Evolutionary conservation across 441 rosid species (phyloP), one percentile per base, ranked within the genome.

Genomic region (Bocquillonia castaneifolia): DNA sequence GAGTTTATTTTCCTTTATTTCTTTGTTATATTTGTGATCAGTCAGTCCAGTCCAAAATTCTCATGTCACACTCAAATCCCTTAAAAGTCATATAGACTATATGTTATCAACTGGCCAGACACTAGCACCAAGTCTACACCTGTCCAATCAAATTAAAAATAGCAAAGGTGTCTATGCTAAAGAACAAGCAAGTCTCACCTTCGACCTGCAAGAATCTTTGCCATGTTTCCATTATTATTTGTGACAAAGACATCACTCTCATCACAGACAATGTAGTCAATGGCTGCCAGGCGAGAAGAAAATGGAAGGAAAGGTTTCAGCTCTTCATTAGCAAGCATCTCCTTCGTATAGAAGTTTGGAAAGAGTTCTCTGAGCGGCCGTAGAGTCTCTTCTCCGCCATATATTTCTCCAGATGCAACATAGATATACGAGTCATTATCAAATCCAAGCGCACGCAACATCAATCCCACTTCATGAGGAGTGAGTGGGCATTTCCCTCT

Each of bases 321-420:
- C 78, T 88, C 97, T 59, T 85, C 89, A 63, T 74, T 72, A 32
- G 86, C 97, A 73, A 94, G 97, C 87, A 84, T 90, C 80, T 94
- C 99, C 76, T 92, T 92, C 20, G 99, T 92, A 73, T 88, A 90
- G 67, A 88, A 94, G 82, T 90, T 90, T 62, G 98, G 97, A 70
- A 94, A 94, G 51, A 94, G 86, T 63, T 86, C 95, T 78, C 91
- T 81, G 1, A 90, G 87, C 50, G 99, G 99, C 71, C 66, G 78
- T 69, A 94, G 76, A 53, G 99, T 90, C 70, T 84, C 87, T 75
- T 92, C 98, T 65, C 98, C 99, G 23, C 98, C 99, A 65, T 90
- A 94, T 81, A 94, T 85, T 79, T 94, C 99, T 78, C 97, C 99
- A 69, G 99, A 92, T 40, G 99, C 99, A 75, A 92, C 95, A 78